Conservation (phyloP, 2,329 filamentous ascomycete genomes). For the Teratosphaeria pseudoeucalypti region DNA sequence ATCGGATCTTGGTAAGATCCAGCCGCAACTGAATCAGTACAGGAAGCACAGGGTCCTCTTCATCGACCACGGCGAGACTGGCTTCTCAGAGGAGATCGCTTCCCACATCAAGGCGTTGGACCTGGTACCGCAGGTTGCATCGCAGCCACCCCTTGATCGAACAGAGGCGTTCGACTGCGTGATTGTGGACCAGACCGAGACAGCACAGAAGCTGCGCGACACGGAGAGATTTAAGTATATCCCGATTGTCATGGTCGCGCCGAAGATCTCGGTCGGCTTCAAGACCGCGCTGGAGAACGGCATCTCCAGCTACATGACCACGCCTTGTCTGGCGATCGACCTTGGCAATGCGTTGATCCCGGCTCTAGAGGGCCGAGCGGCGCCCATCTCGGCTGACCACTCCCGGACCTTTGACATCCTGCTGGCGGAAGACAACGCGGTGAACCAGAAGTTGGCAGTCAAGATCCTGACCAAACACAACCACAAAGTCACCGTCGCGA, state of each 20-base stretch:
- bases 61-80: conserved; percentile 80
- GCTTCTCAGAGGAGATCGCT: conserved; percentile 64
- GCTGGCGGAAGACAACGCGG: conserved; percentile 90
- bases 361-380: conserved; percentile 83
- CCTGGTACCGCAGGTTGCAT: conserved; percentile 66
- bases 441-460: conserved; percentile 91
- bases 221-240: conserved; percentile 97
- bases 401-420: conserved; percentile 93
- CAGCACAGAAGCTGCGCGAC: conserved; percentile 71
- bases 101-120: conserved; percentile 69
- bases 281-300: conserved; percentile 90
- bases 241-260: conserved; percentile 84
- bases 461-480: conserved; percentile 98
- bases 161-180: conserved; percentile 81
- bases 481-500: conserved; percentile 81
- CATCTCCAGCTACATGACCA: conserved; percentile 99
- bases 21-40: conserved; percentile 81
- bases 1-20: conserved; percentile 65
- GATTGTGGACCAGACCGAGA: conserved; percentile 86
- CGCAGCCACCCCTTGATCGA: conserved; percentile 47
- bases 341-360: conserved; percentile 93
- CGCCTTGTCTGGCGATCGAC: conserved; percentile 86
- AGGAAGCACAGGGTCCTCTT: conserved; percentile 86
- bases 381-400: conserved; percentile 83
- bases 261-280: conserved; percentile 78